Evolutionary conservation across 1,139 yeast genomes (phyloP), one percentile per base, ranked within the genome.

Genomic region (Protomyces gravidus): DNA sequence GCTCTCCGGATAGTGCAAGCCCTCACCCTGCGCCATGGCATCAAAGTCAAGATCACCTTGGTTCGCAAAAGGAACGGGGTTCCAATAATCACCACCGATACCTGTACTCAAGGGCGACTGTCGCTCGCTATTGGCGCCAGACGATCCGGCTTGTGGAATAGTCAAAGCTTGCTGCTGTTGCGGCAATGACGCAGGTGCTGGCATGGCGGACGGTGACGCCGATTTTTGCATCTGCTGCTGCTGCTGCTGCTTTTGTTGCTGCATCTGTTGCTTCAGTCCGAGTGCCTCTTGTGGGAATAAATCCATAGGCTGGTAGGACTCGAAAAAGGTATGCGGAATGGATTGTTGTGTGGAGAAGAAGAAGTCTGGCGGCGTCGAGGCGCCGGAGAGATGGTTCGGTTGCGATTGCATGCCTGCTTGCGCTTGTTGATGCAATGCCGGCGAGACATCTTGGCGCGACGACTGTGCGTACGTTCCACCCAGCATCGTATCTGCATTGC

Each of bases 261-360:
- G 30, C 40, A 45, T 36, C 5, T 9, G 19, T 9, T 36, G 42
- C 42, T 36, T 36, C 21, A 36, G n/a, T 7, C 28, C 19, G 33
- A 26, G 26, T 13, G 51, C 48, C 21, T 57, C 63, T 32, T 73
- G 75, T 0, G 76, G 76, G 62, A 73, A 73, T 40, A 73, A 65
- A 59, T 71, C 74, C 36, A 72, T 68, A 3, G 76, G 76, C 63
- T 72, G 73, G 66, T 73, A 73, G 36, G 70, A 68, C 46, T 70
- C 72, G 45, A 65, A 66, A 59, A 71, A 69, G 27, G 64, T 60
- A 56, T 67, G 68, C 11, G 68, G 62, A 5, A 66, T 62, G 7
- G 73, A 72, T 5, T 72, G 66, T 49, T 70, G 70, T 21, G 75
- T 72, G 30, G 72, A 73, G 51, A 73, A 66, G 60, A 65, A 67